Evolutionary conservation across 768 basidiomycete species (phyloP).

Genomic region (Leccinum arenicola): DNA sequence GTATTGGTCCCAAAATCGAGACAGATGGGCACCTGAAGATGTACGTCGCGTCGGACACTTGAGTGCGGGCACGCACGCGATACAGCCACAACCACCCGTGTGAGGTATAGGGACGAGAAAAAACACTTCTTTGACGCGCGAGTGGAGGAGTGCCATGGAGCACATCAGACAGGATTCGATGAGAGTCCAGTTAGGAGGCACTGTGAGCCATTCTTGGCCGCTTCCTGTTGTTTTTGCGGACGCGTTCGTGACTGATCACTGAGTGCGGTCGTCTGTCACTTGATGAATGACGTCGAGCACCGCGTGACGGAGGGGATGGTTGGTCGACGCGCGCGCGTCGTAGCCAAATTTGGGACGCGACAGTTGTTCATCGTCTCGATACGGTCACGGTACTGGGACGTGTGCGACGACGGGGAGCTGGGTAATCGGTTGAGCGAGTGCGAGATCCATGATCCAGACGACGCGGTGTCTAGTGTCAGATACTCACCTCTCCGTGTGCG

Average conservation of each 20-base stretch:
- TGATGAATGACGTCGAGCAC: constrained; percentile 71
- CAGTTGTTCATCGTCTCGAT: constrained; percentile 30
- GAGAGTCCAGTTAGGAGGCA: constrained; percentile 87
- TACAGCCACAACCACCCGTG: constrained; percentile 86
- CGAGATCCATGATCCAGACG: not conserved
- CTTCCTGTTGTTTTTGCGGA: constrained; percentile 12
- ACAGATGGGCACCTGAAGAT: constrained; percentile 53
- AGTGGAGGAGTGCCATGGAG: constrained; percentile 93
- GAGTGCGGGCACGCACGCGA: constrained; percentile 72
- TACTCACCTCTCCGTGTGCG: no score
- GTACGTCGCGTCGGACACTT: constrained; percentile 28
- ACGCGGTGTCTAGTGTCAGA: no score
- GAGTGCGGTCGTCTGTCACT: constrained; percentile 56
- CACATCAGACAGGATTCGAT: constrained; percentile 98
- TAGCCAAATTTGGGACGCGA: constrained; percentile 46
- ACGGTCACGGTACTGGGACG: constrained; percentile 49
- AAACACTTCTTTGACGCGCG: constrained; percentile 86
- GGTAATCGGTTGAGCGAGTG: not conserved
- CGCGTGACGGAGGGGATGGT: constrained; percentile 85
- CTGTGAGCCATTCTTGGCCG: constrained; percentile 59
- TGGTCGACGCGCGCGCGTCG: constrained; percentile 68
- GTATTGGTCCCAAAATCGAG: constrained; percentile 80
- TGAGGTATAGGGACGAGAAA: constrained; percentile 67
- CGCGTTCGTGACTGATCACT: not conserved
- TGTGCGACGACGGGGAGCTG: constrained; percentile 77